phyloP scores from a whole-genome alignment of 2,329 filamentous ascomycete genomes.

The Ceratocystis papillata region DNA sequence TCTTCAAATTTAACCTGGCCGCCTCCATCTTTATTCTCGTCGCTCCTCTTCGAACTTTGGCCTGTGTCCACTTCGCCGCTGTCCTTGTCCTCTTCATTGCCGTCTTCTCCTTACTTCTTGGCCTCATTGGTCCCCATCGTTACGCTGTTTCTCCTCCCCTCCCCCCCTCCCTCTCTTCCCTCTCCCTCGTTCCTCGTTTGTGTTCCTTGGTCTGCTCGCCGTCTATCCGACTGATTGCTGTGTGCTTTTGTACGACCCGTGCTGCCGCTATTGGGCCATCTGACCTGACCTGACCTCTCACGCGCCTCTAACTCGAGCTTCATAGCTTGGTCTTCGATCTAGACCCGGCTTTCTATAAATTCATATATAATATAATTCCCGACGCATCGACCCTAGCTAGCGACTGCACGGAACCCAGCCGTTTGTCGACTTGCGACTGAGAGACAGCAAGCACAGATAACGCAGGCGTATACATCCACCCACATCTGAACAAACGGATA shows the following conservation, averaged over 20 bases:
- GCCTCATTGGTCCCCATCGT: background rate
- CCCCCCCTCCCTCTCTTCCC: background rate
- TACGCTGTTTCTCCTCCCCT: background rate
- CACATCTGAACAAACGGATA: background rate
- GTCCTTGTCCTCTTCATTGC: background rate
- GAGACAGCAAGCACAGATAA: background rate
- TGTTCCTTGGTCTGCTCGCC: too few species aligned
- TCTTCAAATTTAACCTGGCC: constrained; percentile 3
- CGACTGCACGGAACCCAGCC: too few species aligned
- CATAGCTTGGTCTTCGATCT: too few species aligned
- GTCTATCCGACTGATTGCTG: too few species aligned
- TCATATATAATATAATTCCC: too few species aligned
- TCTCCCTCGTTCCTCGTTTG: background rate
- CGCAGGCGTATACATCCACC: background rate
- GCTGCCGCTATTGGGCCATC: too few species aligned
- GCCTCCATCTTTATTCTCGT: constrained; percentile 2
- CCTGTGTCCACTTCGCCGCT: background rate
- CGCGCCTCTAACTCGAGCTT: too few species aligned
- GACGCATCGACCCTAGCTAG: too few species aligned
- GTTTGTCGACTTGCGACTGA: background rate
- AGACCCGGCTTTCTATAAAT: too few species aligned
- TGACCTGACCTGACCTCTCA: too few species aligned
- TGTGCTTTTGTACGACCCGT: too few species aligned
- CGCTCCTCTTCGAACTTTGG: background rate
- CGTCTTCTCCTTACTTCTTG: background rate